Evolutionary conservation across 352 stramenopile species (phyloP).

Genomic region (Globisporangium barbulae): DNA sequence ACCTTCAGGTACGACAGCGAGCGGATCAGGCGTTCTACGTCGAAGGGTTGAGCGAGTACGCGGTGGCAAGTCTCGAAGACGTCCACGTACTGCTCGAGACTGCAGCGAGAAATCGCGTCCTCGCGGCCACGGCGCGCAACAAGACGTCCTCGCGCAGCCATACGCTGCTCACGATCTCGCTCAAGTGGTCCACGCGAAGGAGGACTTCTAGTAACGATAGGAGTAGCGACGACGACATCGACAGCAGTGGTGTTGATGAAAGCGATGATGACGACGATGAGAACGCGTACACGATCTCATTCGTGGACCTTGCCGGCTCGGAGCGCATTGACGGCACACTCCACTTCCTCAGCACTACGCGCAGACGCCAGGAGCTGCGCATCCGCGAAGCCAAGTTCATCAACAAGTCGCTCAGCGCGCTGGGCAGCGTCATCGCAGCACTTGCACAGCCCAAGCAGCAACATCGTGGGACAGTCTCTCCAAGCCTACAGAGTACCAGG

Average conservation of each 20-base stretch:
- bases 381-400: slow-evolving; percentile 81
- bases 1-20: slow-evolving; percentile 49
- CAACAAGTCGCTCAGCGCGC: slow-evolving; percentile 61
- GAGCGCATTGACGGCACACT: slow-evolving; percentile 54
- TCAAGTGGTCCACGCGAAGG: slow-evolving; percentile 19
- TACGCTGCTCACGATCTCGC: slow-evolving; percentile 59
- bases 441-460: slow-evolving; percentile 34
- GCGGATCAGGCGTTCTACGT: slow-evolving; percentile 58
- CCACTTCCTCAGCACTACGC: slow-evolving; percentile 49
- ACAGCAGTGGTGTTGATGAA: slow-evolving; percentile 1
- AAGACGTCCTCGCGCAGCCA: slow-evolving; percentile 72
- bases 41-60: slow-evolving; percentile 48
- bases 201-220: slow-evolving; percentile 1
- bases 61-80: slow-evolving; percentile 42
- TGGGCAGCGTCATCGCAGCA: slow-evolving; percentile 64
- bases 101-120: slow-evolving; percentile 44
- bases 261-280: slow-evolving; percentile 11
- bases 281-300: slow-evolving; percentile 43
- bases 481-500: background rate
- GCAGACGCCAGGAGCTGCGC: slow-evolving; percentile 49
- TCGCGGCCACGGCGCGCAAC: slow-evolving; percentile 58
- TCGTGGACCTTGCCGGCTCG: slow-evolving; percentile 71
- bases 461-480: background rate
- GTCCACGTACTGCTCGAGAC: slow-evolving; percentile 43
- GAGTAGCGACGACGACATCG: background rate